phyloP scores from a whole-genome alignment of 208 protist species.

The Angomonas desouzai region DNA sequence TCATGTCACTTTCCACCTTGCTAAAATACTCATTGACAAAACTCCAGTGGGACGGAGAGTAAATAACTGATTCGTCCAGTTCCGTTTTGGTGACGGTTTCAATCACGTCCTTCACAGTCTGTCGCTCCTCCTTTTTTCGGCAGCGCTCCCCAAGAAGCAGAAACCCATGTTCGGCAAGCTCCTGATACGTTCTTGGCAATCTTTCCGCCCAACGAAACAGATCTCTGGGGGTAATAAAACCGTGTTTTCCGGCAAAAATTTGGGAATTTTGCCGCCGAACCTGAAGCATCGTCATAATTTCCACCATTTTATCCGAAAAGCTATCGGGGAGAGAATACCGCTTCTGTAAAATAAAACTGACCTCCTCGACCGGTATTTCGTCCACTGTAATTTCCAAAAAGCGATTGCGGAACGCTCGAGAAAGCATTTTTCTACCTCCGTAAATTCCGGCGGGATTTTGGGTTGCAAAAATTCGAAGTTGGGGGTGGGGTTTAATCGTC shows the following conservation, averaged over 20 bases:
- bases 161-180: constrained; percentile 97
- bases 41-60: constrained; percentile 78
- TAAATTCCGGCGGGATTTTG: constrained; percentile 99
- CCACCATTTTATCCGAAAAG: constrained; percentile 93
- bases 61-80: constrained; percentile 58
- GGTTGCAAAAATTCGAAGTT: constrained; percentile 99
- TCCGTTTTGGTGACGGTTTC: constrained; percentile 75
- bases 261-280: constrained; percentile 87
- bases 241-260: constrained; percentile 98
- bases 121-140: constrained; percentile 91
- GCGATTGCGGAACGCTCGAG: constrained; percentile 99
- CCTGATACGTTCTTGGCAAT: constrained; percentile 81
- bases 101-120: constrained; percentile 93
- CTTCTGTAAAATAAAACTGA: constrained; percentile 95
- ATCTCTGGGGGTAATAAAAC: constrained; percentile 99
- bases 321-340: constrained; percentile 93
- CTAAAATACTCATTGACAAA: constrained; percentile 73
- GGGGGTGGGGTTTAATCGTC: constrained; percentile 96
- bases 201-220: constrained; percentile 99
- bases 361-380: constrained; percentile 97
- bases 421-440: constrained; percentile 98
- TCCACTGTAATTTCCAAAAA: constrained; percentile 99
- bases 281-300: constrained; percentile 96
- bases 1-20: constrained; percentile 53
- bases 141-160: constrained; percentile 98